Evolutionary conservation across 441 rosid genomes (phyloP), one percentile per base, ranked within the genome.

Genomic region (Populus hybrid): DNA sequence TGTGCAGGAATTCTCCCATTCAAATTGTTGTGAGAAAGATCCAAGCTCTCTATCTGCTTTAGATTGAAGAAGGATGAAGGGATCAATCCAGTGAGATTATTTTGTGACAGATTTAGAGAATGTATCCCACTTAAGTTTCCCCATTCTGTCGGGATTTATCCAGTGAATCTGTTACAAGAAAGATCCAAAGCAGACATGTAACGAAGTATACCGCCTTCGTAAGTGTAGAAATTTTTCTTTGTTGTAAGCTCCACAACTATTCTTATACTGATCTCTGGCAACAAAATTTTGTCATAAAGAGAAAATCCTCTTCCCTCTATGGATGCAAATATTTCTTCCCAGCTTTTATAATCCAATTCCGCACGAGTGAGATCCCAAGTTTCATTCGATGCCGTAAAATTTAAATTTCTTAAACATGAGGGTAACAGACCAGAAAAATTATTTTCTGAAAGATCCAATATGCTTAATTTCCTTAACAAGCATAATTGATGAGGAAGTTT

Each of bases 391-490:
- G 20, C 70, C 50, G 67, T 66, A 10, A 74, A 74, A 38, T 72
- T 36, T n/a, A 77, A 34, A 10, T 76, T 70, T 8, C 10, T 68
- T 20, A 83, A 54, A 63, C 81, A 83, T 1, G 73, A 32, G 8
- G 79, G 76, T 23, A 83, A 59, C 0, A 30, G n/a, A 1, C 82
- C 84, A 11, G 86, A 80, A 12, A 83, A 54, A 3, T 35, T 1
- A 34, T 83, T 83, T 38, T 46, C 24, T 8, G 80, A 83, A 18
- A 83, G 83, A 81, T 83, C 83, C 74, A 83, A 12, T 1, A 83
- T 42, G 59, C 76, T 73, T 36, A 81, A 38, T 34, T 34, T 32
- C 2, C 11, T 24, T 34, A 81, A 20, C 40, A 11, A 30, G 69
- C 81, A 81, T 21, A 81, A 34, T 12, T 76, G 70, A 24, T 2